phyloP scores from a whole-genome alignment of 1,284 basidiomycete genomes.

The Naganishia liquefaciens region DNA sequence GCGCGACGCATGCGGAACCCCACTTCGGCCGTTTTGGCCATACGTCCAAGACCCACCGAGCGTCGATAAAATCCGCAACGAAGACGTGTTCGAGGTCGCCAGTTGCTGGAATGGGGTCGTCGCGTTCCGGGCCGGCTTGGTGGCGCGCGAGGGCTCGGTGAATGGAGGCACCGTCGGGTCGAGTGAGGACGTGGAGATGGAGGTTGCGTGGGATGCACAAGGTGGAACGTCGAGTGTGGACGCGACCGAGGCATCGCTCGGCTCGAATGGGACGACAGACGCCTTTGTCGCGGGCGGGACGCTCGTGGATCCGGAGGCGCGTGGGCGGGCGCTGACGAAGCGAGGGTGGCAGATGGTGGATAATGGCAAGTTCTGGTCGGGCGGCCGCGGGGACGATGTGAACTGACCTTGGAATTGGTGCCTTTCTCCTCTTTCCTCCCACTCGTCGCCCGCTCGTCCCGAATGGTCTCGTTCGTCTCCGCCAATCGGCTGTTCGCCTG shows the following conservation, averaged over 20 bases:
- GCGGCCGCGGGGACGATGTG: not conserved
- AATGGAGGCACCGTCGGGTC: not conserved
- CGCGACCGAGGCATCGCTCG: no score
- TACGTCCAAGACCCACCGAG: constrained; percentile 57
- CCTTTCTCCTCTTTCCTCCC: no score
- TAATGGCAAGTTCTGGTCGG: constrained; percentile 42
- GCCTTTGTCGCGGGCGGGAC: no score
- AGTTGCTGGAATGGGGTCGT: constrained; percentile 58
- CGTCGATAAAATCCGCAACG: constrained; percentile 51
- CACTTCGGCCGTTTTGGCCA: constrained; percentile 59
- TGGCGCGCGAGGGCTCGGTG: constrained; percentile 47
- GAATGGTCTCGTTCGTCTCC: no score
- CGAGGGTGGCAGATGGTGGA: constrained; percentile 49
- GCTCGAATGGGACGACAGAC: no score
- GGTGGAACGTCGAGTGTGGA: no score
- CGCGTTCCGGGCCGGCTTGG: constrained; percentile 58
- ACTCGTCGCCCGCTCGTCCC: no score
- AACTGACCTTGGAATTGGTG: no score
- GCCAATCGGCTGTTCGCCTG: no score
- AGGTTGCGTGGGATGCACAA: not conserved
- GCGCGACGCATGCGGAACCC: constrained; percentile 54
- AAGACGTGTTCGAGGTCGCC: constrained; percentile 59
- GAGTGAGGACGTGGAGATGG: not conserved
- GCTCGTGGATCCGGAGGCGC: not conserved
- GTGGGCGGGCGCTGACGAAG: constrained; percentile 19